Evolutionary conservation across 495 filamentous ascomycete species (phyloP), one percentile per base, ranked within the genome.

Genomic region (Aspergillus asperescens): DNA sequence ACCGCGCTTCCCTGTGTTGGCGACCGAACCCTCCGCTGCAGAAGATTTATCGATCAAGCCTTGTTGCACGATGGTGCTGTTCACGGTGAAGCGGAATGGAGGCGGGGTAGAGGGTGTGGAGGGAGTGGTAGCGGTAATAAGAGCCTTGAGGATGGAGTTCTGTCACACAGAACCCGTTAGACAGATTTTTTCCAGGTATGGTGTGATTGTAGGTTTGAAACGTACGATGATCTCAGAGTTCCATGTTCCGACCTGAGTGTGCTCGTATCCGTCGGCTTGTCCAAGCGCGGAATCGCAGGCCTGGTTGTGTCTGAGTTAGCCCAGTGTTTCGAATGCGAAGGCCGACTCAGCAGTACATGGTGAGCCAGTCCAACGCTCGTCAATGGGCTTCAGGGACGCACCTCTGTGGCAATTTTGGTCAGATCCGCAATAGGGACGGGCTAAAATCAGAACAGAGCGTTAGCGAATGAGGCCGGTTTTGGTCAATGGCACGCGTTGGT

Each of bases 21-120:
- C 63, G 54, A 62, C 64, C 10, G 61, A 55, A 45, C 70, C 67
- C 32, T 66, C 65, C 1, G 65, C 66, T 4, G 69, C 72, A 52
- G 65, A 60, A 19, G 71, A 61, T 61, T 70, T 73, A 57, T 75
- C 70, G 47, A 75, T 69, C 20, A 75, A 37, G 22, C 71, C 71
- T 63, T 98, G 92, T 68, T 98, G 93, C 54, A 98, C 93, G 65
- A 97, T 96, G 58, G 90, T 97, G 77, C 88, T 94, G 78, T 94
- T 96, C 67, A 95, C 89, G 54, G 87, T 85, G 71, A 88, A 98
- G 69, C 96, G 96, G 78, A 84, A 94, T 13, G 71, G 68, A 7
- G 79, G 67, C 1, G 67, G 59, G 19, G 79, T 67, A 22, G 65
- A 50, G 74, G 77, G 39, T 48, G 70, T 61, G 50, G 66, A 60